Conservation (phyloP, 441 rosid species). For the Erysimum cheiri region DNA sequence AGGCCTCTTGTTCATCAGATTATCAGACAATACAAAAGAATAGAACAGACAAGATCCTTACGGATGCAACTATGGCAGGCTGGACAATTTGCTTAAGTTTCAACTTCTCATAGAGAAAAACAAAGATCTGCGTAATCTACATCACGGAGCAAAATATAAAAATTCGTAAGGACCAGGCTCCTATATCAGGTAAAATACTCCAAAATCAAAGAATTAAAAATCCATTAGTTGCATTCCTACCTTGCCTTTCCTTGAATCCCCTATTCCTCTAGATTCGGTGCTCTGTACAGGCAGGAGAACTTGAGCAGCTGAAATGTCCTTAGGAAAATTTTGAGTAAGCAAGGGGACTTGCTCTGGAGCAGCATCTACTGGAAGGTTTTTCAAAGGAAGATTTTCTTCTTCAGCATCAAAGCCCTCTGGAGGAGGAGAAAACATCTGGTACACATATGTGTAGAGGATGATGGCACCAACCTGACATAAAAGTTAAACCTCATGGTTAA, state of each 20-base stretch:
- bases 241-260: constrained; percentile 57
- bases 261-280: constrained; percentile 45
- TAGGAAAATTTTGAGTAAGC: constrained; percentile 51
- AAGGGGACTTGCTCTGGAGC: constrained; percentile 71
- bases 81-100: constrained; percentile 95
- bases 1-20: constrained; percentile 15
- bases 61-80: constrained; percentile 94
- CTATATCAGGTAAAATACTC: constrained; percentile 16
- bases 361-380: constrained; percentile 54
- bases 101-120: constrained; percentile 69
- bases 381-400: constrained; percentile 59
- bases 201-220: constrained; percentile 17
- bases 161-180: constrained; percentile 20
- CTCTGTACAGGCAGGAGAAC: constrained; percentile 56
- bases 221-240: constrained; percentile 44
- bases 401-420: constrained; percentile 86
- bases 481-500: constrained; percentile 24
- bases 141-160: constrained; percentile 36
- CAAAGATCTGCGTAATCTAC: constrained; percentile 63
- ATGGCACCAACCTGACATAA: constrained; percentile 92
- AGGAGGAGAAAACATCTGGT: constrained; percentile 92
- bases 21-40: constrained; percentile 21
- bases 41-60: constrained; percentile 48
- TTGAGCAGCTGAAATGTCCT: constrained; percentile 59
- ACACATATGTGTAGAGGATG: constrained; percentile 92